Base-by-base conservation (phyloP, 1,284 basidiomycete species). In the Ceratobasidium sp. region DNA sequence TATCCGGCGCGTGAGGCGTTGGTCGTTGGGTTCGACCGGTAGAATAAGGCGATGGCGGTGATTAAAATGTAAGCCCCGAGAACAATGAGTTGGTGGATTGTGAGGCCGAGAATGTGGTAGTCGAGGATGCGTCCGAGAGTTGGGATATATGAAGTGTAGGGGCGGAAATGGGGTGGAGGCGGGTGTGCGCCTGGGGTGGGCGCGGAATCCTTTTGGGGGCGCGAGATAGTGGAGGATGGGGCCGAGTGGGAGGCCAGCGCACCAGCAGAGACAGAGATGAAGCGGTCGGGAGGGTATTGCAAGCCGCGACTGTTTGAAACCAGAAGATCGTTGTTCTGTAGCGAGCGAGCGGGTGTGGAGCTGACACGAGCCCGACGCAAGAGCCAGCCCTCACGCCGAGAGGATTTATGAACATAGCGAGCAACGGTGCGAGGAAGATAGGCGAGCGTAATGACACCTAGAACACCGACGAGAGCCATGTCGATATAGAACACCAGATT, bases 1-100 rank as follows among this genome's bases (percentile, higher is more conserved):
- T 51, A 77, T 6, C 76, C 76, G n/a, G 73, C 63, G 5, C 76
- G 72, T 22, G 54, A 61, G 27, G 53, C 27, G 29, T 73, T 72
- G 11, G 29, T 68, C 24, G 43, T 65, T 0, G 71, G 76, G 22
- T 65, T 24, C 3, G 72, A 69, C 16, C 65, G 51, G 29, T 64
- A 43, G 37, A 77, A 75, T 51, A 75, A 14, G 8, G 29, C 71
- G 2, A 76, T 24, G 22, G 43, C 22, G 9, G 71, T 56, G 0
- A 73, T 14, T 7, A 27, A 49, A 0, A 74, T 39, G 43, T 77
- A 77, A 5, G 43, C 49, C 16, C 41, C 29, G 5, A 66, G 51
- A 4, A 76, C 22, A 5, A 51, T 14, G 6, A 65, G 41, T 49
- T 76, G 75, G 14, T 56, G 43, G n/a, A 74, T 31, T 19, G 61